Evolutionary conservation across 495 filamentous ascomycete genomes (phyloP), one percentile per base, ranked within the genome.

Genomic region (Copromyces sp.): DNA sequence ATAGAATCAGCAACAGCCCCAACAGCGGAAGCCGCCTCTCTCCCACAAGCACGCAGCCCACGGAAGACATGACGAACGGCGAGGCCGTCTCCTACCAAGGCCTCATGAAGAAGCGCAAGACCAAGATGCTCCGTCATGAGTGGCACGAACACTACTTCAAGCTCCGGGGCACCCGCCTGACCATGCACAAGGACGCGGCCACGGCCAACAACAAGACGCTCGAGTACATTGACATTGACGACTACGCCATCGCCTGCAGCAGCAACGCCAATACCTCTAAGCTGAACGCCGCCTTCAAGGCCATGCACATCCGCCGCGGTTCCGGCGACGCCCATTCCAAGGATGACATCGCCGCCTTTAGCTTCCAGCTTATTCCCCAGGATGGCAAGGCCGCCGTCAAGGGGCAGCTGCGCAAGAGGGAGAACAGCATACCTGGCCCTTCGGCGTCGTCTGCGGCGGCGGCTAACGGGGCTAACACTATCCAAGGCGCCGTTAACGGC

Each of bases 21-120:
- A 71, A 91, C 92, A 44, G 92, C 86, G 83, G 91, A 72, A 76
- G 76, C 16, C 77, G 73, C 35, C 73, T 78, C 9, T 77, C 83
- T 0, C 74, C 81, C 12, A 68, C 75, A 12, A 74, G 70, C 59
- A 73, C 73, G 70, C 75, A 70, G 69, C 77, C 79, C 11, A 77
- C 72, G 32, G 72, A 69, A 37, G 80, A 80, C 74, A 78, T 80
- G 79, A 83, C 83, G 20, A 80, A 79, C 47, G 79, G 81, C 37
- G 80, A 84, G 42, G 84, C 83, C 71, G 78, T 92, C 35, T 90
- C 85, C 17, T 90, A 94, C 79, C 87, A 89, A 47, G 95, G 95
- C 1, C 94, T 89, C 79, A 97, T 99, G 90, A 94, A 94, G 86
- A 98, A 98, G 86, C 92, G 95, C 72, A 94, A 94, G 83, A 93